Conservation (phyloP, 306 rosid species). For the Bauhinia variegata region DNA sequence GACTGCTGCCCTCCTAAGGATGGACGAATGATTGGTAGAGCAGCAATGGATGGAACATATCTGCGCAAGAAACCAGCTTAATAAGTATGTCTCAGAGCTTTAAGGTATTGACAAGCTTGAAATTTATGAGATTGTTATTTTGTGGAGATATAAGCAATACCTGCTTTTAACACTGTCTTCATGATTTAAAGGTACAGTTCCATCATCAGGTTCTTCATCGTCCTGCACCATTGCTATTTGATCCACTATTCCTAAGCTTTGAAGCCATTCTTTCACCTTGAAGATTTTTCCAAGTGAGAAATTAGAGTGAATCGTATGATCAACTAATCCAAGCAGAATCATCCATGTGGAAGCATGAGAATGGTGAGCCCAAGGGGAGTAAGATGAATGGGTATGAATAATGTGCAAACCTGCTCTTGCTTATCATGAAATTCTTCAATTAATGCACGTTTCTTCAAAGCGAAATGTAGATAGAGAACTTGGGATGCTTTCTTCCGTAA, state of each 20-base stretch:
- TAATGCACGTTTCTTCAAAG: constrained; percentile 81
- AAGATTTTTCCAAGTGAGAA: too few relatives aligned
- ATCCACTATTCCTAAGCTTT: constrained; percentile 77
- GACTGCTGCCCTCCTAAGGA: constrained; percentile 77
- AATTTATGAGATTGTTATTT: constrained; percentile 23
- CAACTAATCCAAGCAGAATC: constrained; percentile 18
- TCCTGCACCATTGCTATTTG: constrained; percentile 74
- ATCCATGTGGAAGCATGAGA: constrained; percentile 12
- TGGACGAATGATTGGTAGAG: constrained; percentile 78
- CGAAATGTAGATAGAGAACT: constrained; percentile 83
- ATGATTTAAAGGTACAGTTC: constrained; percentile 62
- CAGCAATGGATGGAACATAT: constrained; percentile 84
- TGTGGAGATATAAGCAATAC: constrained; percentile 36
- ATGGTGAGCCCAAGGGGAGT: not conserved
- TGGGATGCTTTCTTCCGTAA: constrained; percentile 88
- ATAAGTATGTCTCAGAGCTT: constrained; percentile 11
- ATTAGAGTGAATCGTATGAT: too few relatives aligned
- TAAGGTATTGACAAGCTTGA: constrained; percentile 18
- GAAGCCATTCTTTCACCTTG: constrained; percentile 96
- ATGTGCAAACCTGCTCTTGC: constrained; percentile 81
- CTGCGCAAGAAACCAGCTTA: constrained; percentile 46
- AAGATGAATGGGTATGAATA: constrained; percentile 5
- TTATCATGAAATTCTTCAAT: constrained; percentile 82
- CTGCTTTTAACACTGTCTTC: constrained; percentile 70
- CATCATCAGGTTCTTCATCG: constrained; percentile 88